A percentile compares a stretch with the other conserved stretches of the same genome.
Conservation (phyloP, 2,329 filamentous ascomycete species). For the Ascochyta pisi region DNA sequence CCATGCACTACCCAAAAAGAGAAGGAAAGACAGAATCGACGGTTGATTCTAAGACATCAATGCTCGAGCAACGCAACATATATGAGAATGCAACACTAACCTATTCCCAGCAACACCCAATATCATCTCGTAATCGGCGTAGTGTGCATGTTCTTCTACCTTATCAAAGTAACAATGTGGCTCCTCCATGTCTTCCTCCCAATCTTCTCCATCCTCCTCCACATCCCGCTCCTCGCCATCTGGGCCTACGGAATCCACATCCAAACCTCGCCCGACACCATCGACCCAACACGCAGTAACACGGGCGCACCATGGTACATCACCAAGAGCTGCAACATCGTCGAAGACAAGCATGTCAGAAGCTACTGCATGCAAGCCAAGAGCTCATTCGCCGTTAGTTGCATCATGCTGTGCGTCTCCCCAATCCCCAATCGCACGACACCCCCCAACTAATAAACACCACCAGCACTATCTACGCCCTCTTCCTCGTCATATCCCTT, state of each 20-base stretch:
- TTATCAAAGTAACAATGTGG: conserved; percentile 72
- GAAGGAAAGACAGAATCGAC: neutral
- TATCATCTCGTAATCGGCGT: conserved; percentile 81
- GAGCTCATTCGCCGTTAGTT: conserved; percentile 67
- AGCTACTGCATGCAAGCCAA: conserved; percentile 72
- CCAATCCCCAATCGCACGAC: neutral
- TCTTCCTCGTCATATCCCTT: conserved; percentile 65
- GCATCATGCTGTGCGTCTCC: conserved; percentile 70
- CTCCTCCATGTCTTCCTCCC: conserved; percentile 77
- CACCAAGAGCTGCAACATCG: conserved; percentile 70
- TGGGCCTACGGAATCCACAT: conserved; percentile 72
- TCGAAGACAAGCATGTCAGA: conserved; percentile 61
- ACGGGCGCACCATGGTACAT: conserved; percentile 76
- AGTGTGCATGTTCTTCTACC: conserved; percentile 76
- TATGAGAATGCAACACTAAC: conserved; percentile 8
- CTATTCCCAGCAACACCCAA: conserved; percentile 66
- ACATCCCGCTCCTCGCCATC: conserved; percentile 64
- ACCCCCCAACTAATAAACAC: neutral
- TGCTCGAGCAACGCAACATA: neutral
- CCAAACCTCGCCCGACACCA: conserved; percentile 76
- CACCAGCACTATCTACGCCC: conserved; percentile 64
- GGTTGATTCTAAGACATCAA: neutral
- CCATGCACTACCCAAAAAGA: neutral
- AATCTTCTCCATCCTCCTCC: conserved; percentile 65
- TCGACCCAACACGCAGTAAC: conserved; percentile 68